These are phyloP conservation scores for Cladosporium sp. DNA, from an alignment of 2,329 filamentous ascomycete species.

Conservation along the genomic window DNA sequence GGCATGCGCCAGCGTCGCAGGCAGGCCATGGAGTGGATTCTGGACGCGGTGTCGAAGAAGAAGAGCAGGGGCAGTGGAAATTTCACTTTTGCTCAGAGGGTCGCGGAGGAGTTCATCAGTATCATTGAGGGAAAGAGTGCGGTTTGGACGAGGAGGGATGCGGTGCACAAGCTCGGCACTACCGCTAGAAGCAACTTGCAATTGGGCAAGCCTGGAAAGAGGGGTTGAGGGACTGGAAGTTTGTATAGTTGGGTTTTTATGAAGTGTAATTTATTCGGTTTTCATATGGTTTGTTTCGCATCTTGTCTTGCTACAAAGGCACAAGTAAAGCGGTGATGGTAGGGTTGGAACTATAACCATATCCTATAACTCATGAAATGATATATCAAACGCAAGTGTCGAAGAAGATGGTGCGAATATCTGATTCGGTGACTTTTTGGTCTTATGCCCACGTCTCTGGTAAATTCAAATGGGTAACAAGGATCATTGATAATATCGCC, in stretches of 20 bases:
- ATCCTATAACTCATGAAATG: too few species aligned
- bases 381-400: too few species aligned
- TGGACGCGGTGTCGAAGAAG: constrained; percentile 77
- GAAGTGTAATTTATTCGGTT: neutral
- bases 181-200: constrained; percentile 69
- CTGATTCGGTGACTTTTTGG: too few species aligned
- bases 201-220: constrained; percentile 5
- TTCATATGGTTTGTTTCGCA: neutral
- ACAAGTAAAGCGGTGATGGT: too few species aligned
- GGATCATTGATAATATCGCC: too few species aligned
- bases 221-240: neutral
- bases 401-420: too few species aligned
- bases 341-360: too few species aligned
- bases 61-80: constrained; percentile 67
- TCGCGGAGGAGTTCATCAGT: constrained; percentile 81
- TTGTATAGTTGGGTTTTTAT: neutral
- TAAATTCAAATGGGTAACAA: too few species aligned
- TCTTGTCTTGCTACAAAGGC: too few species aligned
- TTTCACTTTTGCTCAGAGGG: constrained; percentile 67
- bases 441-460: too few species aligned
- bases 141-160: constrained; percentile 77
- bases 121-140: constrained; percentile 81
- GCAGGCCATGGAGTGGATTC: constrained; percentile 81
- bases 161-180: constrained; percentile 77
- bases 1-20: constrained; percentile 70